Percentiles rank a stretch among this genome's conserved stretches.
These are phyloP conservation scores for Aspergillus fumigatiaffinis DNA, from an alignment of 2,329 filamentous ascomycete species.

Conservation along the genomic window DNA sequence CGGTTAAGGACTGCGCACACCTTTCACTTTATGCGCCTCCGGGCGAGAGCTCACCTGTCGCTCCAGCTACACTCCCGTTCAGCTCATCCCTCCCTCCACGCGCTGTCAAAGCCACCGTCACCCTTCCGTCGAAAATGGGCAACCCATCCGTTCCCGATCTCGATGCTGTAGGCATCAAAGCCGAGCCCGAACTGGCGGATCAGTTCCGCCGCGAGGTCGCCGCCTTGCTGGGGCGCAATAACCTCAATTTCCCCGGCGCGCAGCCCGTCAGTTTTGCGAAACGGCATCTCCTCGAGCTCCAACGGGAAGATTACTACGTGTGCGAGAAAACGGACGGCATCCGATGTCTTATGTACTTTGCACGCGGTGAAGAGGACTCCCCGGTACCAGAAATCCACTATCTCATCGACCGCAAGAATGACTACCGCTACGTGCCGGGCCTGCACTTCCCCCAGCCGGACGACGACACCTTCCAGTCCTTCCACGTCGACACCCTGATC, in stretches of 20 bases:
- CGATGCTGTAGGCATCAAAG: slow-evolving; percentile 56
- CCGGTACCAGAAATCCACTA: slow-evolving; percentile 70
- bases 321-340: slow-evolving; percentile 98
- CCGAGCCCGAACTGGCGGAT: slow-evolving; percentile 56
- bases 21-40: slow-evolving; percentile 15
- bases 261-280: slow-evolving; percentile 91
- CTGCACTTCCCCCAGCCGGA: slow-evolving; percentile 76
- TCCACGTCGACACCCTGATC: slow-evolving; percentile 76
- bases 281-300: slow-evolving; percentile 77
- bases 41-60: slow-evolving; percentile 16
- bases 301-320: slow-evolving; percentile 84
- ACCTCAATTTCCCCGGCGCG: slow-evolving; percentile 74
- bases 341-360: slow-evolving; percentile 89
- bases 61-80: not conserved
- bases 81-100: not conserved
- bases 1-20: slow-evolving; percentile 2
- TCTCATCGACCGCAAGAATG: slow-evolving; percentile 95
- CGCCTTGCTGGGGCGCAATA: slow-evolving; percentile 65
- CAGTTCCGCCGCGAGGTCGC: slow-evolving; percentile 71
- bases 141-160: slow-evolving; percentile 38
- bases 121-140: slow-evolving; percentile 26
- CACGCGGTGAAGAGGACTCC: slow-evolving; percentile 50
- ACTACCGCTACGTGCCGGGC: slow-evolving; percentile 80
- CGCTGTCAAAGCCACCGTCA: not conserved
- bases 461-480: slow-evolving; percentile 57